phyloP scores from a whole-genome alignment of 805 yeast species.

The Kluyveromyces nonfermentans region DNA sequence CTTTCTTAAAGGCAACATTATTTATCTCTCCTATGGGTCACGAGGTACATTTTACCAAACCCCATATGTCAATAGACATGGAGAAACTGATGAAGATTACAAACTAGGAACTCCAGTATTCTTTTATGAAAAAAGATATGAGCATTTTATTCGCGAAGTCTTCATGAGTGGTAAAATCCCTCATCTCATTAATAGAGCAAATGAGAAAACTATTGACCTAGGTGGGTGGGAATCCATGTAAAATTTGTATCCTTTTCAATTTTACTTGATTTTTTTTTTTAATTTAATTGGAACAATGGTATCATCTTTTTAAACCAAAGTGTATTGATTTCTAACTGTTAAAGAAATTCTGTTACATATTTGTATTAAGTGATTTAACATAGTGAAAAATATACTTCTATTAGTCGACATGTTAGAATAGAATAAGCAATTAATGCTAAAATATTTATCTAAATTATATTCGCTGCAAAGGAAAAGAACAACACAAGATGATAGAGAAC shows the following conservation, averaged over 20 bases:
- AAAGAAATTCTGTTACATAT: no score
- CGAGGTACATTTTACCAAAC: constrained; percentile 73
- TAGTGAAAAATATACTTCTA: no score
- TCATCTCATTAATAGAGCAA: constrained; percentile 64
- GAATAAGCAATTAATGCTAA: not conserved
- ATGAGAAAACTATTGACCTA: constrained; percentile 70
- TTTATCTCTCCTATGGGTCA: constrained; percentile 49
- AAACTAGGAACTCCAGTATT: constrained; percentile 65
- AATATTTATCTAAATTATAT: not conserved
- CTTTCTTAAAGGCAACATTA: constrained; percentile 21
- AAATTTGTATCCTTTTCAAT: not conserved
- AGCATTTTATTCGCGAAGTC: constrained; percentile 51
- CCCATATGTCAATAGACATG: constrained; percentile 80
- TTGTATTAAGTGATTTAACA: no score
- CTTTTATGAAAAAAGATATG: constrained; percentile 52
- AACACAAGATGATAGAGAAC: no score
- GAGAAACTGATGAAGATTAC: constrained; percentile 70
- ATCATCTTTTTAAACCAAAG: not conserved
- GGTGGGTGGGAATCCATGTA: constrained; percentile 85
- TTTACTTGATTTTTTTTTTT: no score
- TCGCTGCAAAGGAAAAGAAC: not conserved
- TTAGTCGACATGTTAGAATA: not conserved
- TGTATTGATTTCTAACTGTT: not conserved
- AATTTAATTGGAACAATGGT: not conserved
- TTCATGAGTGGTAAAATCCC: constrained; percentile 78